Evolutionary conservation across 2,329 filamentous ascomycete genomes (phyloP), one percentile per base, ranked within the genome.

Genomic region (Biscogniauxia marginata): DNA sequence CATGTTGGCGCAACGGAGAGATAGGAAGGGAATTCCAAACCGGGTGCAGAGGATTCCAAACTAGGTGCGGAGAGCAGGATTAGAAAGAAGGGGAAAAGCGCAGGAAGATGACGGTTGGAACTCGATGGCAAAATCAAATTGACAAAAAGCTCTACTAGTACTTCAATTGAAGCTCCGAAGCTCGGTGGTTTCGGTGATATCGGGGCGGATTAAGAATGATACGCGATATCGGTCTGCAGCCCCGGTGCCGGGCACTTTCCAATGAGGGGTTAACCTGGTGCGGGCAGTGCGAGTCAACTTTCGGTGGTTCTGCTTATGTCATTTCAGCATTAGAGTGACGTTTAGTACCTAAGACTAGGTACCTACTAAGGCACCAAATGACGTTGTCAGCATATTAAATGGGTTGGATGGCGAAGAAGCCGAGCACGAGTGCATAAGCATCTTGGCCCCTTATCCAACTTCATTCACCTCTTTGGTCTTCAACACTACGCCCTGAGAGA

Each of bases 1-100:
- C 87, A 90, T 89, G 66, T 58, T 72, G 61, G 52, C 51, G 55
- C 30, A 45, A 48, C 21, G 18, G 43, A 51, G 55, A 52, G 57
- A 57, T 25, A 53, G 23, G 55, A 62, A 49, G 23, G 19, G 7
- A 22, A 34, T 34, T 50, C 19, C 8, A 50, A 34, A 24, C 20
- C n/a, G 20, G 11, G 11, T 46, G 44, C 16, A 46, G 2, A 46
- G 20, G 44, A 21, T 46, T 50, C 19, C 8, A 50, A 34, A 24
- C 20, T 9, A 46, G 11, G 11, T 46, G 44, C 16, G 20, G 2
- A 46, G 20, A n/a, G 30, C 13, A 46, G 3, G 44, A 18, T 46
- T 8, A 18, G 7, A 18, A 46, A 7, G 59, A 63, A 61, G 62
- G 60, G 58, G 65, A 49, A 25, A 49, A 25, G 18, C 45, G 58